Conservation (phyloP, 768 basidiomycete genomes). For the Suillus luteus region DNA sequence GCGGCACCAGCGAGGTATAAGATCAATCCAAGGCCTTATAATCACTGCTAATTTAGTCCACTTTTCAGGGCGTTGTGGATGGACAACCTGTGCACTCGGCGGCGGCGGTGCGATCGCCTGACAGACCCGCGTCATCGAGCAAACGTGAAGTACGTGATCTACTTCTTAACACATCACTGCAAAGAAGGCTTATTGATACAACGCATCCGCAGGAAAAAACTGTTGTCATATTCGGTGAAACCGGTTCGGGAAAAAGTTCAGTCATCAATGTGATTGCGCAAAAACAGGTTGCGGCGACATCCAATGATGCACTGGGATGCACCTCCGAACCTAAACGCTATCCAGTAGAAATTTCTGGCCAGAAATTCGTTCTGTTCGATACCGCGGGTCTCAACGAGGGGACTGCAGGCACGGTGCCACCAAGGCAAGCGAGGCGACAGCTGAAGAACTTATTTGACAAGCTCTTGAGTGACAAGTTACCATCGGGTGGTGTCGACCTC, state of each 20-base stretch:
- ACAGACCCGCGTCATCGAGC: neutral
- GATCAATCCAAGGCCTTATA: neutral
- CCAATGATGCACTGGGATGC: constrained; percentile 19
- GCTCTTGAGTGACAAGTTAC: constrained; percentile 9
- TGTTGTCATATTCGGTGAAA: constrained; percentile 28
- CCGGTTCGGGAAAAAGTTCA: constrained; percentile 30
- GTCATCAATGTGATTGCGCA: constrained; percentile 27
- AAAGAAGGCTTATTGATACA: neutral
- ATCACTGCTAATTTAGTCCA: neutral
- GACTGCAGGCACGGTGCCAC: constrained; percentile 11
- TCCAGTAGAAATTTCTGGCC: constrained; percentile 10
- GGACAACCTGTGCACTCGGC: neutral
- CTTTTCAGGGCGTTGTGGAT: neutral
- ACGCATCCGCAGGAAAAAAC: constrained; percentile 4
- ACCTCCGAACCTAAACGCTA: constrained; percentile 13
- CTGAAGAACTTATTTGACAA: constrained; percentile 25
- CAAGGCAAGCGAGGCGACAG: constrained; percentile 16
- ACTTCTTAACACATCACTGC: neutral
- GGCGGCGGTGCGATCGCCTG: too few species aligned
- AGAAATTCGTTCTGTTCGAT: constrained; percentile 31
- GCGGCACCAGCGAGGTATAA: neutral
- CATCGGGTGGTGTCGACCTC: constrained; percentile 22
- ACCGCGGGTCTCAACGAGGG: constrained; percentile 41
- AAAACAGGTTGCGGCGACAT: constrained; percentile 10
- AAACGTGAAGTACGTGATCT: neutral